A percentile compares a stretch with the other conserved stretches of the same genome.
Conservation (phyloP, 208 protist genomes). For the Acanthamoeba royreba region DNA sequence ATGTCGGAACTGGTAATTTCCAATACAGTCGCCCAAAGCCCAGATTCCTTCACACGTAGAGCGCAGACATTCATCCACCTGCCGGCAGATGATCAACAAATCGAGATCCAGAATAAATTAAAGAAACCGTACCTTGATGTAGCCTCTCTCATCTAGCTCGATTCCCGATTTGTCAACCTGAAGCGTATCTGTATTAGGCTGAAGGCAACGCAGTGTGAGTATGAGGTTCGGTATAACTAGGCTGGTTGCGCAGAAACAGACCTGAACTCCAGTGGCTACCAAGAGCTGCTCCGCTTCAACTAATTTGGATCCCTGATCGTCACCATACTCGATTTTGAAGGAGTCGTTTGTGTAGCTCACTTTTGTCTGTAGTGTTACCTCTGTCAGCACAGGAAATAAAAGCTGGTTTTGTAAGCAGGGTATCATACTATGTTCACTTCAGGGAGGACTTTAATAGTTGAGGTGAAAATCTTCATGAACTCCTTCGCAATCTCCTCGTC, state of each 20-base stretch:
- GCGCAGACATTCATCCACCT: conserved; percentile 40
- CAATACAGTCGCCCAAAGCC: conserved; percentile 56
- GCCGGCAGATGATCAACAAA: neutral
- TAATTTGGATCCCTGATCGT: neutral
- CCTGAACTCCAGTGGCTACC: conserved; percentile 37
- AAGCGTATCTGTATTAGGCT: conserved; percentile 43
- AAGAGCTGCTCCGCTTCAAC: neutral
- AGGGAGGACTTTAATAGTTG: neutral
- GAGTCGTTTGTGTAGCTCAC: neutral
- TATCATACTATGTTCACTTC: neutral
- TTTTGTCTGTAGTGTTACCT: neutral
- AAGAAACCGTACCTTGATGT: conserved; percentile 48
- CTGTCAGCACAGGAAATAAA: neutral
- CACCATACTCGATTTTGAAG: neutral
- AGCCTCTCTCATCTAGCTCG: neutral
- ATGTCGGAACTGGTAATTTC: conserved; percentile 57
- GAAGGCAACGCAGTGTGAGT: neutral
- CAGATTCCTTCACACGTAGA: conserved; percentile 38
- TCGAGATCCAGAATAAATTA: neutral
- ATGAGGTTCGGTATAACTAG: neutral
- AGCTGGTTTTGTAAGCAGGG: neutral
- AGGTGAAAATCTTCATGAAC: conserved; percentile 11
- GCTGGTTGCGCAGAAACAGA: neutral
- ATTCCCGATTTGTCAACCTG: conserved; percentile 30
- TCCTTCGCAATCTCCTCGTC: conserved; percentile 43